Evolutionary conservation across 768 basidiomycete species (phyloP).

Genomic region (Phlebiopsis gigantea): DNA sequence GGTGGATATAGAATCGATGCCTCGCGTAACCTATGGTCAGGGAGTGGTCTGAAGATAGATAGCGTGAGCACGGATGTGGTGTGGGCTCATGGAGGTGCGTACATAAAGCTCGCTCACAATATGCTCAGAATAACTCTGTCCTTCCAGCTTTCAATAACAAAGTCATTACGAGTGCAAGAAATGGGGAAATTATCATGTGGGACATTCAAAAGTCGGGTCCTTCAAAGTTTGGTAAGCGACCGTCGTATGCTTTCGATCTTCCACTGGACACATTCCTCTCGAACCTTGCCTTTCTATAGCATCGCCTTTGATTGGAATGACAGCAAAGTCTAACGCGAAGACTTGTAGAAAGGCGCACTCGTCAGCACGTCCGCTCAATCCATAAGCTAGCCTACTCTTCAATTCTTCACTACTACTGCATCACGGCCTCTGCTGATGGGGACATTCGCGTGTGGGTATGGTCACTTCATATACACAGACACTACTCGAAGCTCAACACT

Average conservation of each 20-base stretch:
- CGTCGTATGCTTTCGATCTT: background rate
- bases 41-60: constrained; percentile 73
- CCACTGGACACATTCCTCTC: background rate
- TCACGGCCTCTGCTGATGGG: constrained; percentile 78
- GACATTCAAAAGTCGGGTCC: constrained; percentile 62
- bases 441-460: constrained; percentile 77
- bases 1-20: constrained; percentile 68
- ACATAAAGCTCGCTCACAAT: background rate
- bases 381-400: constrained; percentile 64
- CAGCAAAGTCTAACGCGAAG: constrained; percentile 9
- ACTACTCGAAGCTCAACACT: background rate
- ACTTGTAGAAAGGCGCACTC: constrained; percentile 55
- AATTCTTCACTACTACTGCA: constrained; percentile 64
- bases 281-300: background rate
- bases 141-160: constrained; percentile 64
- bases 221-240: constrained; percentile 59
- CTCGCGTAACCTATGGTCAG: constrained; percentile 74
- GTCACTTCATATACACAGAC: background rate
- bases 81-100: constrained; percentile 58
- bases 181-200: constrained; percentile 83
- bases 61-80: constrained; percentile 74
- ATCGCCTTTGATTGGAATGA: too few relatives aligned
- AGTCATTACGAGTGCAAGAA: constrained; percentile 73
- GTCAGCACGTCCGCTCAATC: constrained; percentile 69
- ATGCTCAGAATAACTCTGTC: background rate